Evolutionary conservation across 1,284 basidiomycete species (phyloP).

Genomic region (Prillingera fragicola): DNA sequence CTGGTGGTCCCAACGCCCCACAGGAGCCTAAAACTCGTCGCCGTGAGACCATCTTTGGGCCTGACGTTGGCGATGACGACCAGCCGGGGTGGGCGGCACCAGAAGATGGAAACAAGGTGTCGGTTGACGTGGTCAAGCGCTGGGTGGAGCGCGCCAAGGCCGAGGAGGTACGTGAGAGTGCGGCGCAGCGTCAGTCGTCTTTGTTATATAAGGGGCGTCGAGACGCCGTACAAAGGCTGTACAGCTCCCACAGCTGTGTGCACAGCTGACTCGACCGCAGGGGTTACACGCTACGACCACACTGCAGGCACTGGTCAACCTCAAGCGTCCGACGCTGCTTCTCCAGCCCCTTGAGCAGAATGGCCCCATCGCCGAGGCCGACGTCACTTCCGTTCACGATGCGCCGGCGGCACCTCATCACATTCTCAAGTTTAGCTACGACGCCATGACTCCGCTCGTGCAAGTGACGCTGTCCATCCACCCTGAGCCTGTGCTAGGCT

Average conservation of each 20-base stretch:
- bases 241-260: background rate
- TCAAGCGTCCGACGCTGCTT: slow-evolving; percentile 77
- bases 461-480: slow-evolving; percentile 67
- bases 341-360: slow-evolving; percentile 55
- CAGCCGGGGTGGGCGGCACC: slow-evolving; percentile 43
- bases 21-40: slow-evolving; percentile 48
- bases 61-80: slow-evolving; percentile 60
- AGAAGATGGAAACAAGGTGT: slow-evolving; percentile 53
- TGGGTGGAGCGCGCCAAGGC: slow-evolving; percentile 77
- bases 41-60: slow-evolving; percentile 63
- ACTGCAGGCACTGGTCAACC: slow-evolving; percentile 81
- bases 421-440: slow-evolving; percentile 78
- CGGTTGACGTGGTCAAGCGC: slow-evolving; percentile 65
- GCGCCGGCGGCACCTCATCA: slow-evolving; percentile 51
- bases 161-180: slow-evolving; percentile 55
- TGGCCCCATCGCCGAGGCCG: slow-evolving; percentile 48
- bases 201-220: background rate
- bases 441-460: slow-evolving; percentile 77
- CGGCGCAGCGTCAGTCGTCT: background rate
- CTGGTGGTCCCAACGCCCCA: background rate
- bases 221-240: background rate
- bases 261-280: slow-evolving; percentile 45
- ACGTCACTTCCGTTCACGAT: slow-evolving; percentile 32
- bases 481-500: slow-evolving; percentile 56
- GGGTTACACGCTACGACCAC: slow-evolving; percentile 76